Percentiles rank a stretch among this genome's conserved stretches.
These are phyloP conservation scores for Aspergillus tamarii DNA, from an alignment of 2,329 filamentous ascomycete genomes.

Conservation along the genomic window DNA sequence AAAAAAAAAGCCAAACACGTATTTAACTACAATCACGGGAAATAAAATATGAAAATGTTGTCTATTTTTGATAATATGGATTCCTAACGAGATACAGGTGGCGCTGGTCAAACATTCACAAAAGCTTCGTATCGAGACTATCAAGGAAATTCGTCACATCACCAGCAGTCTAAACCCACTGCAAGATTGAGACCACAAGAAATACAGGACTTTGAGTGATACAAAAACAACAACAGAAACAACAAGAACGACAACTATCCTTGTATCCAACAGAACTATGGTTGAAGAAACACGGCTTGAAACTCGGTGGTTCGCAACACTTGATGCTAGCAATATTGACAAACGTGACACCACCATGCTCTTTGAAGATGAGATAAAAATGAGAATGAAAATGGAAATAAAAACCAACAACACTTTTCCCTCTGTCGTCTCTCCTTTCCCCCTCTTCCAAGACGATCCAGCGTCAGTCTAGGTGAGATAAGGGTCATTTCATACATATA, in stretches of 20 bases:
- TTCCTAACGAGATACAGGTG: constrained; percentile 5
- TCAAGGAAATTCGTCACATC: constrained; percentile 16
- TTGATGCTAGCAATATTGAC: constrained; percentile 17
- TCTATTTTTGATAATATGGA: constrained; percentile 1
- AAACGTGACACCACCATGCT: constrained; percentile 21
- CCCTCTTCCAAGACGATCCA: constrained; percentile 43
- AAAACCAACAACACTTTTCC: constrained; percentile 27
- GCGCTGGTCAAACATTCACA: constrained; percentile 2
- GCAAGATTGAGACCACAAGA: constrained; percentile 2
- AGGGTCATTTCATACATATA: constrained; percentile 37
- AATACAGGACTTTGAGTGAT: constrained; percentile 5
- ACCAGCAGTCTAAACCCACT: constrained; percentile 8
- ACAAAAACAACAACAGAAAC: constrained; percentile 11
- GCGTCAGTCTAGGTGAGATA: constrained; percentile 39
- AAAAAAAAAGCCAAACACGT: background rate
- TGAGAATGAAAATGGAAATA: constrained; percentile 11
- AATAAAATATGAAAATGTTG: background rate
- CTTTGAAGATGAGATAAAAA: constrained; percentile 16
- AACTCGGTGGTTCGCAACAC: constrained; percentile 11
- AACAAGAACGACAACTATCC: constrained; percentile 6
- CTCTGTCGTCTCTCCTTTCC: constrained; percentile 26
- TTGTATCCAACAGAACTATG: constrained; percentile 23
- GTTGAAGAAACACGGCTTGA: constrained; percentile 11
- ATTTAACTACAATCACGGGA: background rate
- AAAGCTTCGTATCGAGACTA: constrained; percentile 5